Evolutionary conservation across 2,329 filamentous ascomycete species (phyloP), one percentile per base, ranked within the genome.

Genomic region (Aspergillus sp.): DNA sequence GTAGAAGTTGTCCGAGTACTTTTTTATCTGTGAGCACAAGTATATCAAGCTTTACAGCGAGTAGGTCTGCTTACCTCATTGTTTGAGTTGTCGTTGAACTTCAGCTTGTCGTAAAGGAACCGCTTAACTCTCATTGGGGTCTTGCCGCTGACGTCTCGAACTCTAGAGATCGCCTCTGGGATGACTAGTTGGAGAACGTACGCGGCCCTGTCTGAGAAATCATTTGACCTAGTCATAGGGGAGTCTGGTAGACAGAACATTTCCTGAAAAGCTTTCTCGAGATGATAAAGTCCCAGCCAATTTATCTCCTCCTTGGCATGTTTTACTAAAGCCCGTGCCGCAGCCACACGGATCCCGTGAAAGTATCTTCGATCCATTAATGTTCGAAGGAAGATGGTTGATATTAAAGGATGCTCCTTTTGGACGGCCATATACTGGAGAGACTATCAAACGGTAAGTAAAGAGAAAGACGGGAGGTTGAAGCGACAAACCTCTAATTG

Each of bases 361-460:
- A 95, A 99, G 73, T 99, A 99, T 40, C 95, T 87, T 47, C 84
- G 84, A 73, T 99, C 95, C 81, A 97, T 90, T 27, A 98, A 79
- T 0, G 95, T 99, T 52, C 95, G 86, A 15, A 92, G 85, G 40
- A 98, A 84, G 62, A 98, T 93, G 0, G 92, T 96, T 1, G 96
- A 93, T 31, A 93, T 89, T 43, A 98, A 85, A 6, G 88, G 87
- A 73, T 93, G 90, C 21, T 90, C 84, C 47, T 86, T 77, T 70
- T 87, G 76, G 71, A 83, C 72, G 75, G 84, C 81, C 64, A 96
- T 84, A 70, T 89, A 91, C 68, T 95, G 82, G 77, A 96, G 86
- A 4, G 91, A 84, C 77, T 81, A 45, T 19, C 6, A 23, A 31
- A n/a, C n/a, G 11, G 43, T 55, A 7, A 51, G 49, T 47, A 55